phyloP scores from a whole-genome alignment of 345 rosid genomes.

The Linum lewisii region DNA sequence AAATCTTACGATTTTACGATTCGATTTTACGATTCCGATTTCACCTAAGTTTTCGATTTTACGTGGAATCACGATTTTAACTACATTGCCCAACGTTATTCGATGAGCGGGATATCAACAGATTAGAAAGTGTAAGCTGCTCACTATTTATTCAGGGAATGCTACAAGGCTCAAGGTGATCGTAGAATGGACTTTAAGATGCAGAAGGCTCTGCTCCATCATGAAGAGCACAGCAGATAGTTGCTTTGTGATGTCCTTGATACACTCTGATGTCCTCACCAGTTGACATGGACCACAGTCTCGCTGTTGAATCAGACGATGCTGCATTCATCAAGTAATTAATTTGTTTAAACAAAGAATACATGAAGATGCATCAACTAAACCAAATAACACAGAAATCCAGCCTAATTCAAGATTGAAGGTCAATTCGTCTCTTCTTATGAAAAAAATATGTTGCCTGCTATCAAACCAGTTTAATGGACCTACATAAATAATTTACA shows the following conservation, averaged over 20 bases:
- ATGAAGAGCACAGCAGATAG: slow-evolving; percentile 92
- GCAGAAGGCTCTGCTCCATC: slow-evolving; percentile 64
- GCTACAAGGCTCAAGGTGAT: background rate
- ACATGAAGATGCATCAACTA: background rate
- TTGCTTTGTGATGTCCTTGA: slow-evolving; percentile 89
- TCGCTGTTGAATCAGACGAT: slow-evolving; percentile 83
- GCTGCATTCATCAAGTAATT: slow-evolving; percentile 31
- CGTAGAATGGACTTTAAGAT: slow-evolving; percentile 16
- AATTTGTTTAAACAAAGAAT: background rate
- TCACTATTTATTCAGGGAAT: background rate
- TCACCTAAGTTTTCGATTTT: no score
- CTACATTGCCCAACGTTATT: no score
- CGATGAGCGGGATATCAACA: no score
- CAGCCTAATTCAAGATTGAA: background rate
- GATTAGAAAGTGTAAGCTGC: background rate
- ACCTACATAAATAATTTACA: no score
- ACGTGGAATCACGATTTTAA: no score
- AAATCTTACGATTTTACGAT: no score
- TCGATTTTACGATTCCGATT: no score
- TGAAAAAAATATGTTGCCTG: no score
- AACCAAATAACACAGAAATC: background rate
- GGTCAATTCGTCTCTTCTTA: no score
- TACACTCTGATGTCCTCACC: slow-evolving; percentile 62
- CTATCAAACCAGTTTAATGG: no score
- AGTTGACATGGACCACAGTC: slow-evolving; percentile 65